Base-by-base conservation (phyloP, 2,329 filamentous ascomycete species). In the Chaetomiaceae sp. region DNA sequence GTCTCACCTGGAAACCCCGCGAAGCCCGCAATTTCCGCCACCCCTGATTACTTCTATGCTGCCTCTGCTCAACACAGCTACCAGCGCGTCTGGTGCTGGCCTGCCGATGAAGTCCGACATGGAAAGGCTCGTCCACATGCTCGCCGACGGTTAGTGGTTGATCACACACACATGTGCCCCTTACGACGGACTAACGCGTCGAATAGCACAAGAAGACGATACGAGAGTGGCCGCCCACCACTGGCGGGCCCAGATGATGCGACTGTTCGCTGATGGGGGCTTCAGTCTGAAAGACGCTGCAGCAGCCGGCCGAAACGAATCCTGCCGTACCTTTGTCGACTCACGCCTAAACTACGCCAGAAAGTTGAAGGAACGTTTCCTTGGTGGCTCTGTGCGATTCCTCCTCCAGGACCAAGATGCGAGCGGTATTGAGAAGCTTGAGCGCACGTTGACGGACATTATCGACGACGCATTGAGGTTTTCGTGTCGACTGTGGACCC, bases 381-480 rank as follows among this genome's bases (percentile, higher is more conserved):
- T 57, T 10, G 40, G 49, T 23, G 39, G 46, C 0, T 40, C 52
- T 2, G 55, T 53, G 1, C 37, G 55, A 3, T 55, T 51, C 19
- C 40, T 57, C 3, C 50, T 57, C 2, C 49, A 44, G 10, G 53
- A 57, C 17, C 52, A 55, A 20, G 43, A 53, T 14, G 42, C 55
- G 2, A n/a, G 13, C 5, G 55, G 55, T 12, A 57, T 57, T 34
- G 47, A 52, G 6, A 41, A 42, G 12, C 55, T 57, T 5, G 55
- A 57, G 35, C 31, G 41, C 14, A 21, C 16, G 30, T 44, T 57
- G 5, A 25, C 16, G 2, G 48, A 51, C 14, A 37, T 55, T 21
- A 31, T 57, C 8, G 55, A 57, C 39, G 45, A 52, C 2, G 44
- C 55, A 5, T 38, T 57, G 21, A 39, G 47, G 5, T 55, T 57